Percentiles rank a stretch among this genome's conserved stretches.
Evolutionary conservation across 306 rosid species (phyloP).

Genomic region (Prinsepia uniflora): DNA sequence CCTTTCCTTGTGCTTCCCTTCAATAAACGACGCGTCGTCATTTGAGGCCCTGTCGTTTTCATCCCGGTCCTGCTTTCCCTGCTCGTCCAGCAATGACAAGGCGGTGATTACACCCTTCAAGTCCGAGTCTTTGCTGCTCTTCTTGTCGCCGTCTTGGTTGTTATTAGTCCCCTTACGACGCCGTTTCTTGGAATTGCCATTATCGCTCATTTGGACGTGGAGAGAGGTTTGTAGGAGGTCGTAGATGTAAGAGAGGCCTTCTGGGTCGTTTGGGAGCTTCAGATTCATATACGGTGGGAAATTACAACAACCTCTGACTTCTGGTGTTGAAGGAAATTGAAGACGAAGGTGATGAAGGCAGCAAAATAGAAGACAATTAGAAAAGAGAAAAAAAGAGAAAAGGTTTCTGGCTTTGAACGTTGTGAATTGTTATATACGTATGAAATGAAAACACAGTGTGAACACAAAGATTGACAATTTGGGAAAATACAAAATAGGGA

Average conservation of each 20-base stretch:
- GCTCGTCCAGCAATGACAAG: conserved; percentile 51
- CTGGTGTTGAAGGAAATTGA: background rate
- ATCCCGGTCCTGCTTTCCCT: conserved; percentile 46
- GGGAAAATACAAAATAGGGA: background rate
- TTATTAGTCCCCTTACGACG: conserved; percentile 19
- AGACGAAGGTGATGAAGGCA: background rate
- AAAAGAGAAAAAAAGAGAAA: background rate
- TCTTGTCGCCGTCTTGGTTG: background rate
- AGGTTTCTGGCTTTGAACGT: background rate
- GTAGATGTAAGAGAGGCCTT: conserved; percentile 21
- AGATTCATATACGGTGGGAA: conserved; percentile 18
- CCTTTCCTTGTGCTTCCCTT: conserved; percentile 43
- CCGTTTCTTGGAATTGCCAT: conserved; percentile 27
- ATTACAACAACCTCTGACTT: too few species aligned
- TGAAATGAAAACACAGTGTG: conserved; percentile 30
- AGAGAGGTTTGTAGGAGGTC: conserved; percentile 15
- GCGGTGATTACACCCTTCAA: conserved; percentile 55
- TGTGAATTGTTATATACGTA: background rate
- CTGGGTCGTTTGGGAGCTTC: conserved; percentile 8
- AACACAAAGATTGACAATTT: conserved; percentile 20
- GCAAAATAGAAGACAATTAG: background rate
- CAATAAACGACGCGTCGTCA: conserved; percentile 46
- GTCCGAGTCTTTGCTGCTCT: conserved; percentile 43
- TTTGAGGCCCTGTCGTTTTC: conserved; percentile 35
- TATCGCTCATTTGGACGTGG: conserved; percentile 38